Evolutionary conservation across 2,329 filamentous ascomycete species (phyloP), one percentile per base, ranked within the genome.

Genomic region (Verticillium nubilum): DNA sequence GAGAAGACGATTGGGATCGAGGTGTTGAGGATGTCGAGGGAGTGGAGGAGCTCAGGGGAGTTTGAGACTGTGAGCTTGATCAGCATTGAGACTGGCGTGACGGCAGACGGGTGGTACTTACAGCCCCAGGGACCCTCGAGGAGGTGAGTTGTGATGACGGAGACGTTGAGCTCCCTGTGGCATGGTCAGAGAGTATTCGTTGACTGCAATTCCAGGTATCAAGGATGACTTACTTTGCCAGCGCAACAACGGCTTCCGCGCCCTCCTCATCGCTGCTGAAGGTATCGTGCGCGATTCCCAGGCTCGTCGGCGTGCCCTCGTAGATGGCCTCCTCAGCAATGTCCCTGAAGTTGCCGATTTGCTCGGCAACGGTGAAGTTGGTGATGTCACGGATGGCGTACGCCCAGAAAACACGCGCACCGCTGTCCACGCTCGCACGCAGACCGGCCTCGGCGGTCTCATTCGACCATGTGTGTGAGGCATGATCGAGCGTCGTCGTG

Each of bases 401-500:
- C 2, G 72, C 73, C 77, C 77, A 82, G 60, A 77, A 80, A 0
- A 81, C 76, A 0, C 80, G 69, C 0, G 76, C 78, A 2, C 79
- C 76, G 42, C 80, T 82, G 15, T 81, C 77, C 4, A 82, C 68
- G 0, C 74, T 76, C 0, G 76, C 81, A 4, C 76, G 72, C 2
- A 82, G 66, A 0, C 79, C 80, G 0, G 80, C 78, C 25, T 74
- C 70, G 0, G 77, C 67, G 0, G 73, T 74, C 0, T 74, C 74
- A 10, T 73, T 69, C 0, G 72, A 76, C 74, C 75, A 81, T 0
- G 73, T 81, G 28, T 80, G 73, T 35, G 81, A 79, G 1, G 81
- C 81, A 55, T 84, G 80, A 58, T 85, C 82, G 0, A 85, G 71
- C 0, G 74, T 73, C 0, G 79, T 80, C 0, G 81, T 85, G 10